Evolutionary conservation across 495 filamentous ascomycete species (phyloP), one percentile per base, ranked within the genome.

Genomic region (Xylaria bambusicola): DNA sequence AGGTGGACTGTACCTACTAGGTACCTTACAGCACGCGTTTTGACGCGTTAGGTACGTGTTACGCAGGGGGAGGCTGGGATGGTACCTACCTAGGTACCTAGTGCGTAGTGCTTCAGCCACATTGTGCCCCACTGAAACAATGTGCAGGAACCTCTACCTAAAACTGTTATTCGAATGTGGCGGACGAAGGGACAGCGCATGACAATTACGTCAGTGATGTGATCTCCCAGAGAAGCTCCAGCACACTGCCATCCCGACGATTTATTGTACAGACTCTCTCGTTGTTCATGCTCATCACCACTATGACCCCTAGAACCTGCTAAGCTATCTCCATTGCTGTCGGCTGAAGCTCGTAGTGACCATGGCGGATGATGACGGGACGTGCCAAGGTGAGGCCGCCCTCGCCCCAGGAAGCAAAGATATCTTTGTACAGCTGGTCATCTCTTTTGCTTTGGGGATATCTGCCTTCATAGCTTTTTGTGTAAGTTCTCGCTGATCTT

Each of bases 381-480:
- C 52, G 18, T 74, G 73, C 62, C 58, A 65, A 23, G 73, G 66
- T 23, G 67, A 73, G 33, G 49, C 53, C 15, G 75, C 60, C 23
- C 61, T 72, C 18, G 65, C 67, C 0, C 75, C 75, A 0, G 68
- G 68, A 18, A 62, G 36, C 44, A 77, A 69, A 38, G 75, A 81
- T 57, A 80, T 77, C 18, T 71, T 69, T 45, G 79, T 83, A 42
- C 82, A 84, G 72, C 73, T 82, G 40, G 75, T 78, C 52, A 71
- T 84, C 48, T 84, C 82, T 7, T 64, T 80, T 15, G 66, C 73
- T 6, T 61, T 83, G 9, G 81, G 81, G 35, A 40, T 79, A n/a
- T 75, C 79, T 6, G 80, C 80, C 26, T 82, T 83, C 60, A 45
- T 82, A 2, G 70, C 74, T 12, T 84, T 84, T 44, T 84, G 82